Conservation (phyloP, 1,284 basidiomycete species). For the Pseudozyma sp. region DNA sequence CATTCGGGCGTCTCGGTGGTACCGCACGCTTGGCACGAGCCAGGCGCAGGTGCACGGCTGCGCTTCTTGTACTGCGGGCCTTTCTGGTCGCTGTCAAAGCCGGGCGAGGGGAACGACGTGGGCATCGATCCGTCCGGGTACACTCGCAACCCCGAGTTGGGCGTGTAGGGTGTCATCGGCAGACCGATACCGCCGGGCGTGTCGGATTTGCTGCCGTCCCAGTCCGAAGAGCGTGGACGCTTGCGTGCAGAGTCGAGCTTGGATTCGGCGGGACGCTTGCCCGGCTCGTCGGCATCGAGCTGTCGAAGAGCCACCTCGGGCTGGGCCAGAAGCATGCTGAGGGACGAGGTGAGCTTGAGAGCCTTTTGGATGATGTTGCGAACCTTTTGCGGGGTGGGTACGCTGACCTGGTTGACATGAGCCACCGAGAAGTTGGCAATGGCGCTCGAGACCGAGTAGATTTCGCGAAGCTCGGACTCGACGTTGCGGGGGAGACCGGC, state of each 20-base stretch:
- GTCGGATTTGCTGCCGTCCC: conserved; percentile 26
- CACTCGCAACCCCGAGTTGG: conserved; percentile 25
- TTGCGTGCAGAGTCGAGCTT: conserved; percentile 50
- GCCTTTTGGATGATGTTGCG: conserved; percentile 48
- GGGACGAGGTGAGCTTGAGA: conserved; percentile 55
- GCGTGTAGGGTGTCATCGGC: conserved; percentile 26
- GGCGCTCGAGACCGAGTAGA: conserved; percentile 52
- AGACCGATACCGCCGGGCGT: conserved; percentile 5
- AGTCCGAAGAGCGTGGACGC: conserved; percentile 46
- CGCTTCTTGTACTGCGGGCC: conserved; percentile 65
- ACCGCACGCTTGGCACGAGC: conserved; percentile 61
- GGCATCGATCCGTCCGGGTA: conserved; percentile 46
- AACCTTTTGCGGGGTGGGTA: conserved; percentile 45
- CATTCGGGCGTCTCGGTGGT: conserved; percentile 65
- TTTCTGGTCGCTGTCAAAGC: conserved; percentile 36
- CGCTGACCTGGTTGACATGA: conserved; percentile 45
- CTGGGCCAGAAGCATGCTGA: conserved; percentile 49
- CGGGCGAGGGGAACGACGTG: conserved; percentile 42
- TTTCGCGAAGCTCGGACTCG: conserved; percentile 43
- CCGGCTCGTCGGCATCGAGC: conserved; percentile 40
- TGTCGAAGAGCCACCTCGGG: conserved; percentile 50
- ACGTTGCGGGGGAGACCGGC: conserved; percentile 34
- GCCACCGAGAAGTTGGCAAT: conserved; percentile 55
- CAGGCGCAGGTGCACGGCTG: conserved; percentile 65
- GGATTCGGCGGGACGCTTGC: conserved; percentile 41